Base-by-base conservation (phyloP, 495 filamentous ascomycete genomes). In the Staphylotrichum tortipilum region DNA sequence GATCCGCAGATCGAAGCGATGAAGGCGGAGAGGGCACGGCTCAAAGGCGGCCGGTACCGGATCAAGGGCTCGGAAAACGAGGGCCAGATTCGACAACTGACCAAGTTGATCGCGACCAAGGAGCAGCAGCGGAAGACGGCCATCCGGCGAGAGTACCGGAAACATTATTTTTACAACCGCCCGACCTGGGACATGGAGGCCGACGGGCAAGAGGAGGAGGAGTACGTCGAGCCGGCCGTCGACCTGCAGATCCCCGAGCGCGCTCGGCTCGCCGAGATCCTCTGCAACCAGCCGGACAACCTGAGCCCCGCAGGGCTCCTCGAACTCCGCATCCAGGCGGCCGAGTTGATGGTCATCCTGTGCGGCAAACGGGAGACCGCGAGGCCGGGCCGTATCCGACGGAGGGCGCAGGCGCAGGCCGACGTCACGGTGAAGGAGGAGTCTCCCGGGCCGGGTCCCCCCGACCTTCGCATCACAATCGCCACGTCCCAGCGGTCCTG, bases 131-230 rank as follows among this genome's bases (percentile, higher is more conserved):
- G 52, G 11, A 50, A 50, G 15, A 54, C 48, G 19, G 18, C 31
- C n/a, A 26, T 61, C 22, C 3, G 22, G 33, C 37, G 21, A 28
- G 50, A 50, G 19, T 65, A 63, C 49, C 42, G 53, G 17, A 49
- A 52, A 15, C 6, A 60, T 36, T 63, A 58, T 50, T 63, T 60
- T 40, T 46, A 59, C 44, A 55, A 57, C 44, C 53, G 60, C 33
- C 60, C 55, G 28, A 58, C 58, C 9, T 56, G 52, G 61, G 60
- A 63, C 44, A 59, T 65, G 41, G 36, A 40, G 37, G 18, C 21
- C 9, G 28, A 50, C 45, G 29, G 59, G 64, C 50, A 64, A 60
- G 34, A 36, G 34, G n/a, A 36, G n/a, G 34, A 36, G n/a, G 34
- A 6, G 4, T 36, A 36, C n/a, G 34, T 19, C 17, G 5, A 36